Evolutionary conservation across 2,329 filamentous ascomycete genomes (phyloP), one percentile per base, ranked within the genome.

Genomic region (Ampelomyces quisqualis): DNA sequence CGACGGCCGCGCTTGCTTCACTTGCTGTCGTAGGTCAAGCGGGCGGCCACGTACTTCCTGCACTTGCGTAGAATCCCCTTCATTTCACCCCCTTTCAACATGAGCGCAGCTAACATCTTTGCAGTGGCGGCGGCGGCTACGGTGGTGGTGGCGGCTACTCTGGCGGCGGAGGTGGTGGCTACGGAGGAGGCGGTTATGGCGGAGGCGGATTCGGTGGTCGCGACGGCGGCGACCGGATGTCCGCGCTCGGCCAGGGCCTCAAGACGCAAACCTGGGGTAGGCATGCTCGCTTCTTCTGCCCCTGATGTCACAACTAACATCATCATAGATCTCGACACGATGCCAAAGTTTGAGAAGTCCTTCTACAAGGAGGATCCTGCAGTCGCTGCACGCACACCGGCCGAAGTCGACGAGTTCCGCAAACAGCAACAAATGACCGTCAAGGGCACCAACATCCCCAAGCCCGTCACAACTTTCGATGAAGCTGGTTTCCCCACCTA

Each of bases 321-420:
- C 18, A 41, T n/a, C 34, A 14, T 55, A 93, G 93, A 98, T 68
- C 61, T 93, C 38, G 77, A 70, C 63, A 70, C 84, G 5, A 67
- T 98, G 31, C 91, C 93, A 60, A 97, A 97, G 73, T 98, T 98
- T 74, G 93, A 98, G 70, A 98, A 98, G 75, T 90, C 88, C 7
- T 98, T 98, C 76, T 98, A 98, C 81, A 95, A 97, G 77, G 93
- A 97, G 74, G 84, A 93, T 67, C 79, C 85, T 21, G 81, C 82
- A 45, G 91, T 98, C 47, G 73, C 82, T 48, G 77, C 72, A 60
- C 88, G 93, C 64, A 83, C 88, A 9, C 69, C 80, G 28, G 80
- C 81, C 41, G 91, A 97, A 50, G 86, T 98, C 43, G 86, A 90
- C 19, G 86, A 84, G 40, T 98, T 95, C 78, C 87, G 93, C 67